Base-by-base conservation (phyloP, 2,329 filamentous ascomycete species). In the Phyllosticta capitalensis region DNA sequence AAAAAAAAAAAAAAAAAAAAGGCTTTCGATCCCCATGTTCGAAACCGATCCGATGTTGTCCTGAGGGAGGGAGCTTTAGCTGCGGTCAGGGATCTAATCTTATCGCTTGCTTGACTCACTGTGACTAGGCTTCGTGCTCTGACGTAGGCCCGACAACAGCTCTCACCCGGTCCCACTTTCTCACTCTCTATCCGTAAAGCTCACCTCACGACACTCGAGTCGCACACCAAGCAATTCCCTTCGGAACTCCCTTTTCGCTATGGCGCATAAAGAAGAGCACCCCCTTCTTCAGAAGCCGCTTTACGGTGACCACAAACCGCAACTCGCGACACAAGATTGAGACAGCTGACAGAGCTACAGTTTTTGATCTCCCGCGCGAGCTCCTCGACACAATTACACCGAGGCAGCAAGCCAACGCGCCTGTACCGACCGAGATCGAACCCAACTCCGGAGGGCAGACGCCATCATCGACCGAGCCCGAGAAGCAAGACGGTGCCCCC, bases 331-430 rank as follows among this genome's bases (percentile, higher is more conserved):
- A 45, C 17, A 19, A 45, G 12, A 45, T 57, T 54, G 64, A 70
- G 55, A 70, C 19, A 2, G 6, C n/a, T 56, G 14, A 20, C 48
- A 54, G 9, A 9, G 14, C 54, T 26, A 61, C 70, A 91, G 88
- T 92, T 60, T 96, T 92, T 73, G 87, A 95, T 71, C 82, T 96
- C 22, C 90, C 90, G 0, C 77, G 81, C 61, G 83, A 91, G 69
- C 81, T 95, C 53, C 78, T 95, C 38, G 77, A 79, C 56, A 87
- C 84, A 2, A 78, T 95, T 64, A 79, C 81, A 9, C 78, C 81
- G 62, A 86, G 84, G 69, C 72, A 65, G 54, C 68, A 70, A 14
- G 30, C 63, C 28, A 64, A 64, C 60, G 62, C 67, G 24, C 59
- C 63, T 5, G 55, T 62, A 9, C 33, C 54, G 5, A n/a, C 19